Conservation (phyloP, 257 asterid genomes). For the Ajuga chamaepitys region DNA sequence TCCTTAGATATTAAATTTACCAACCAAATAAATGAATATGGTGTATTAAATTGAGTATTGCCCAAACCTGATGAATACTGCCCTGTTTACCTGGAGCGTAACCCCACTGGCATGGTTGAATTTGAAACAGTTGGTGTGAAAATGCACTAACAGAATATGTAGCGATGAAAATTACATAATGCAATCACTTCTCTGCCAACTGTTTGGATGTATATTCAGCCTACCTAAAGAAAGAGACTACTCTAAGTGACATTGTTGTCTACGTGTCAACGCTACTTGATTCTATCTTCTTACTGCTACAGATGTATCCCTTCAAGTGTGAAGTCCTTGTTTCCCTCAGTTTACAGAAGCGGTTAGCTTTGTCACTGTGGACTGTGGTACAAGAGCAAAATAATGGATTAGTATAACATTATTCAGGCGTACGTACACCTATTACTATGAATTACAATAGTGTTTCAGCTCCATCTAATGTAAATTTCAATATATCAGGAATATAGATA, state of each 20-base stretch:
- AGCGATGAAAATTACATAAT: neutral
- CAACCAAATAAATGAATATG: neutral
- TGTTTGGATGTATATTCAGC: slow-evolving; percentile 3
- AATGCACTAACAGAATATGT: neutral
- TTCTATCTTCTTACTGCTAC: neutral
- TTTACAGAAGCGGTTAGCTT: neutral
- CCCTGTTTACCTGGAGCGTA: too few relatives aligned
- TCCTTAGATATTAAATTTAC: neutral
- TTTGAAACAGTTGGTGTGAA: neutral
- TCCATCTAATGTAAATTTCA: neutral
- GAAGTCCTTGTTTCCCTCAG: neutral
- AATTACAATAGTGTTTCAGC: neutral
- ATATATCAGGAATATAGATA: neutral
- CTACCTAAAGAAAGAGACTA: slow-evolving; percentile 6
- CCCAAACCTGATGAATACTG: too few relatives aligned
- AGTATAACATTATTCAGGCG: neutral
- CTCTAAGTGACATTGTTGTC: neutral
- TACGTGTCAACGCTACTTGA: neutral
- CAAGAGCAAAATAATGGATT: neutral
- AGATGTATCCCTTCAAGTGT: neutral
- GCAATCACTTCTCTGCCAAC: neutral
- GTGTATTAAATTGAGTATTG: too few relatives aligned
- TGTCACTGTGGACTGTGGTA: slow-evolving; percentile 10
- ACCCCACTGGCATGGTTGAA: neutral
- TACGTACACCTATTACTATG: neutral